These are phyloP conservation scores for Colletotrichum ledebouriae DNA, from an alignment of 2,329 filamentous ascomycete genomes.

Conservation along the genomic window DNA sequence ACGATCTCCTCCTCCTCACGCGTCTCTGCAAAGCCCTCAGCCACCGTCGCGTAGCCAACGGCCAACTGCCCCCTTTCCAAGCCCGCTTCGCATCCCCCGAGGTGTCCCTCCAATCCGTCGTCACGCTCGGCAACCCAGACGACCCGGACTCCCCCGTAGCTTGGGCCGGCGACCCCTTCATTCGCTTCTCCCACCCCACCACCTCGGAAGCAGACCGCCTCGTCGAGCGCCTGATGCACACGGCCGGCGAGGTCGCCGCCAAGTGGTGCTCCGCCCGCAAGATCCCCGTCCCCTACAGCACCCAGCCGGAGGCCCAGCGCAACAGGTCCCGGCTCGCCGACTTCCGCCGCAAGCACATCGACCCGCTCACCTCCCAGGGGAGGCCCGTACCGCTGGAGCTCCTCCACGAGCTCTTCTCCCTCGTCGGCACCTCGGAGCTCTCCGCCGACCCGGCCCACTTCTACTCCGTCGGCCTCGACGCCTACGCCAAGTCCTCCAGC, in stretches of 20 bases:
- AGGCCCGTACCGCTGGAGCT: slow-evolving; percentile 50
- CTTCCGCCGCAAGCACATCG: slow-evolving; percentile 55
- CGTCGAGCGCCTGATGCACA: slow-evolving; percentile 68
- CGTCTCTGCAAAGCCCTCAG: slow-evolving; percentile 62
- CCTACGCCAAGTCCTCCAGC: slow-evolving; percentile 74
- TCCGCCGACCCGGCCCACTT: slow-evolving; percentile 67
- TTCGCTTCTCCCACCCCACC: slow-evolving; percentile 56
- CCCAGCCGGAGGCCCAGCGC: slow-evolving; percentile 58
- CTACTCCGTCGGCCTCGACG: slow-evolving; percentile 69
- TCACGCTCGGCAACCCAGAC: slow-evolving; percentile 9
- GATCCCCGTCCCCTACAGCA: slow-evolving; percentile 72
- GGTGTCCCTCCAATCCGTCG: slow-evolving; percentile 57
- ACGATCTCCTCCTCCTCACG: slow-evolving; percentile 63
- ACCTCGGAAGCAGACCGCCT: slow-evolving; percentile 50
- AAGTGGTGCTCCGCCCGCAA: slow-evolving; percentile 70
- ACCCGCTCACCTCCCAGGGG: slow-evolving; percentile 52
- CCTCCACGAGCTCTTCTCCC: slow-evolving; percentile 49
- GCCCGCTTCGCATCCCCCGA: slow-evolving; percentile 47
- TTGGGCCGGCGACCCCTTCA: slow-evolving; percentile 64
- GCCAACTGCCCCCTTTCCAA: slow-evolving; percentile 36
- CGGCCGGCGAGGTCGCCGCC: slow-evolving; percentile 73
- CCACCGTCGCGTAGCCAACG: slow-evolving; percentile 43
- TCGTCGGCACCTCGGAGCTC: slow-evolving; percentile 66
- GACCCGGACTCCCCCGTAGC: slow-evolving; percentile 47
- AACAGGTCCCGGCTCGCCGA: slow-evolving; percentile 54